A percentile compares a stretch with the other conserved stretches of the same genome.
These are phyloP conservation scores for Cyberlindnera xylosilytica DNA, from an alignment of 805 yeast species.

Conservation along the genomic window DNA sequence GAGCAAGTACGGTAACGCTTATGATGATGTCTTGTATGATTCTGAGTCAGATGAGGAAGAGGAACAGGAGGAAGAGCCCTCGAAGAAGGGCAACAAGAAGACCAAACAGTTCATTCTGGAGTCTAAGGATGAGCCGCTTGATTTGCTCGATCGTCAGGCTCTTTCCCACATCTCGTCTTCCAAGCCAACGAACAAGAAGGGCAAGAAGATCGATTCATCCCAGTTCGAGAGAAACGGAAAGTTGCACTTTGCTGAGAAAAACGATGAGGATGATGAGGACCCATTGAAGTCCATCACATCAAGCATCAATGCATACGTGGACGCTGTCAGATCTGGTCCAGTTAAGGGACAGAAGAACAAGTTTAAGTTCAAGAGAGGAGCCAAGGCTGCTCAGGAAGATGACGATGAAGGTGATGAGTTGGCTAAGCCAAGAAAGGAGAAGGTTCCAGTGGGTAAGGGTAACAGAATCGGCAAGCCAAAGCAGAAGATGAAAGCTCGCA, in stretches of 20 bases:
- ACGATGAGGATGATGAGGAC: conserved; percentile 38
- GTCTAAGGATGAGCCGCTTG: conserved; percentile 74
- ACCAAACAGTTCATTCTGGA: conserved; percentile 72
- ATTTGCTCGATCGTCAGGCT: conserved; percentile 81
- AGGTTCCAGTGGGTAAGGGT: conserved; percentile 12
- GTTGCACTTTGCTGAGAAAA: conserved; percentile 54
- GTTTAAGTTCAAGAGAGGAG: conserved; percentile 77
- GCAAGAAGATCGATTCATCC: conserved; percentile 38
- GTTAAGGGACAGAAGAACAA: conserved; percentile 90
- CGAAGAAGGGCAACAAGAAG: conserved; percentile 27
- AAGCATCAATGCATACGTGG: conserved; percentile 89
- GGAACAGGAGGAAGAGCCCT: conserved; percentile 29
- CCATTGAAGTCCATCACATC: conserved; percentile 42
- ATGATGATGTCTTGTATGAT: conserved; percentile 86
- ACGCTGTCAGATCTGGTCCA: conserved; percentile 91
- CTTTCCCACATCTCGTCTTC: conserved; percentile 87
- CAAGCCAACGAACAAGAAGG: conserved; percentile 63
- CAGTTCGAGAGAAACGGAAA: conserved; percentile 53
- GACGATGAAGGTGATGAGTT: conserved; percentile 43
- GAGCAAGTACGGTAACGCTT: conserved; percentile 74
- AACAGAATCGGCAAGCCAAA: conserved; percentile 30
- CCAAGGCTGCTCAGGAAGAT: conserved; percentile 47
- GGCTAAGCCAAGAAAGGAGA: conserved; percentile 17
- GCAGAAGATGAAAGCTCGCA: conserved; percentile 43
- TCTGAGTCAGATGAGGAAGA: conserved; percentile 51